Evolutionary conservation across 78 protist species (phyloP).

Genomic region (Creolimax fragrantissima): DNA sequence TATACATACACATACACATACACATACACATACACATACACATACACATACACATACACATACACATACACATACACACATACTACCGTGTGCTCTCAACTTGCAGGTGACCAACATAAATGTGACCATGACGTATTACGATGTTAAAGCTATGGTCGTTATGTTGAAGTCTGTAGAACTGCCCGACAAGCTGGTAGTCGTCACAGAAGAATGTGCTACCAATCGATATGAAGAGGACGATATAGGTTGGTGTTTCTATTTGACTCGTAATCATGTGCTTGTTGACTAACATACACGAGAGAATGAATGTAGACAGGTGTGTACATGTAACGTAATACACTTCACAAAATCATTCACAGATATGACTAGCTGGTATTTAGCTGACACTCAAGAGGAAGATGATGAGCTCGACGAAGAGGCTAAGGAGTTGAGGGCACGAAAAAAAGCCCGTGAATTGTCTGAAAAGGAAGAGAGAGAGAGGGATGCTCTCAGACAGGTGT

Average conservation of each 20-base stretch:
- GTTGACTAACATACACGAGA: no score
- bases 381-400: background rate
- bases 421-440: background rate
- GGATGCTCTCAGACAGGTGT: no score
- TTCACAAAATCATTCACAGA: background rate
- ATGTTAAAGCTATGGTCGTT: background rate
- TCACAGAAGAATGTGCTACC: background rate
- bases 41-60: background rate
- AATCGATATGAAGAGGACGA: background rate
- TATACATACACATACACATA: background rate
- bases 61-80: background rate
- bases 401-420: background rate
- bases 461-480: no score
- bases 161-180: background rate
- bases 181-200: slow-evolving; percentile 1
- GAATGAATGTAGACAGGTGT: no score
- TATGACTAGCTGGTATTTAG: background rate
- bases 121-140: background rate
- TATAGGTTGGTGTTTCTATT: background rate
- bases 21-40: background rate
- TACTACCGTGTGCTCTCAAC: no score
- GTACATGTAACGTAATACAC: no score
- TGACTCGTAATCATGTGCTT: no score
- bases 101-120: background rate
- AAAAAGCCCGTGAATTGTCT: background rate